Evolutionary conservation across 192 early-diverging fungal genomes (phyloP).

Genomic region (Coemansia sp.): DNA sequence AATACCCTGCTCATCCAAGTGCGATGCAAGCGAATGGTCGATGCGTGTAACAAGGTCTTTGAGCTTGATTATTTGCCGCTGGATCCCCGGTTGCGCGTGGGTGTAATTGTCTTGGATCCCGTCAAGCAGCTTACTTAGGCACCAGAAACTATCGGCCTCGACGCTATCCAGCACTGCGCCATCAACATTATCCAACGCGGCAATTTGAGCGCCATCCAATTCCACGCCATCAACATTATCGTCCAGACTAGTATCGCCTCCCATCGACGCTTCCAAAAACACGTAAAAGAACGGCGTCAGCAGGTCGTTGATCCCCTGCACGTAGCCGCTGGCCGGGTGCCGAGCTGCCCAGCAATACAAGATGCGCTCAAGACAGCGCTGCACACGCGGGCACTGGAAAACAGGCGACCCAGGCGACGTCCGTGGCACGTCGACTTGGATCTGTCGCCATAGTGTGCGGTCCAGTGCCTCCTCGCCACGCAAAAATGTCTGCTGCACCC

Average conservation of each 20-base stretch:
- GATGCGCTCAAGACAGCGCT: slow-evolving; percentile 86
- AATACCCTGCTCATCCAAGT: slow-evolving; percentile 84
- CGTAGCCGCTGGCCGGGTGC: slow-evolving; percentile 98
- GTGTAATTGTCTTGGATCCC: slow-evolving; percentile 99
- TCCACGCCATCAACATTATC: slow-evolving; percentile 48
- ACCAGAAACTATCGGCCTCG: slow-evolving; percentile 98
- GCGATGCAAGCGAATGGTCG: slow-evolving; percentile 70
- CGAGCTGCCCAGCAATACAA: slow-evolving; percentile 97
- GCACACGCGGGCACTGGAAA: slow-evolving; percentile 79
- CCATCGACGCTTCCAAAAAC: slow-evolving; percentile 67
- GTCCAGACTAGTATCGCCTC: too few relatives aligned
- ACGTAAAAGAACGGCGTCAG: slow-evolving; percentile 96
- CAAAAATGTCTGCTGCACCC: slow-evolving; percentile 76
- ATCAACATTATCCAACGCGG: slow-evolving; percentile 31
- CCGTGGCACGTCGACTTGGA: slow-evolving; percentile 92
- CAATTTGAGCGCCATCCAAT: slow-evolving; percentile 67
- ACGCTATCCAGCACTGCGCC: slow-evolving; percentile 63
- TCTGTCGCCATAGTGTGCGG: slow-evolving; percentile 90
- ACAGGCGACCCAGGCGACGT: slow-evolving; percentile 84
- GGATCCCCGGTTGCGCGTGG: slow-evolving; percentile 94
- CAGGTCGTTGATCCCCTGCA: slow-evolving; percentile 98
- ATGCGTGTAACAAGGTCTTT: slow-evolving; percentile 92
- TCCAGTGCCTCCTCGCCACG: slow-evolving; percentile 78
- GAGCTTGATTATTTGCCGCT: slow-evolving; percentile 82
- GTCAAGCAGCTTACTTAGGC: slow-evolving; percentile 90